These are phyloP conservation scores for Hibiscus tridactylites DNA, from an alignment of 345 rosid genomes.

Conservation along the genomic window DNA sequence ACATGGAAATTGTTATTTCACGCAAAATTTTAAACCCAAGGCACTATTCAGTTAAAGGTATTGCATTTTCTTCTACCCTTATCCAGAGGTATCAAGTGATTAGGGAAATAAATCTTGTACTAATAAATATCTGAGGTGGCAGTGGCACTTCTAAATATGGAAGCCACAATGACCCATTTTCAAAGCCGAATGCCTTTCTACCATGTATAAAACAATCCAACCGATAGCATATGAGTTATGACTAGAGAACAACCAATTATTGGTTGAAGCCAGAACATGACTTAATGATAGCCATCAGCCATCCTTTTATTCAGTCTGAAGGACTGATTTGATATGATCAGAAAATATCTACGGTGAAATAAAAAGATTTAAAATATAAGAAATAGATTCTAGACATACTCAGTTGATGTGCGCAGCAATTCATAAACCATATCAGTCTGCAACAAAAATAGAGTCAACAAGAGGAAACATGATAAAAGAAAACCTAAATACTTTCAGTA, in stretches of 20 bases:
- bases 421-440: conserved; percentile 95
- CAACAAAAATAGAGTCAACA: conserved; percentile 3
- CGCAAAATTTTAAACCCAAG: not conserved
- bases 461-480: not conserved
- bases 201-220: not conserved
- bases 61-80: conserved; percentile 1
- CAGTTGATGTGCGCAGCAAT: conserved; percentile 79
- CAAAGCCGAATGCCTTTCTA: not conserved
- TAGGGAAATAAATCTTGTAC: not conserved
- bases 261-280: not conserved
- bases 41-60: not conserved
- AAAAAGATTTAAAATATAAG: not conserved
- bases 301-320: not conserved
- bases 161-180: conserved; percentile 1
- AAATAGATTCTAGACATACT: conserved; percentile 37
- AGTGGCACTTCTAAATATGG: not conserved
- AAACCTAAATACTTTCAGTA: not conserved
- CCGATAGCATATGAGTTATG: not conserved
- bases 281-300: not conserved
- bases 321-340: not conserved
- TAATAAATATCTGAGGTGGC: not conserved
- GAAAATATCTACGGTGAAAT: conserved; percentile 1
- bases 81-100: not conserved
- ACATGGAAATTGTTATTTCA: not conserved
- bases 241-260: not conserved